Percentiles rank a stretch among this genome's conserved stretches.
phyloP scores from a whole-genome alignment of 2,329 filamentous ascomycete genomes.

The Ophioceras dolichostomum region DNA sequence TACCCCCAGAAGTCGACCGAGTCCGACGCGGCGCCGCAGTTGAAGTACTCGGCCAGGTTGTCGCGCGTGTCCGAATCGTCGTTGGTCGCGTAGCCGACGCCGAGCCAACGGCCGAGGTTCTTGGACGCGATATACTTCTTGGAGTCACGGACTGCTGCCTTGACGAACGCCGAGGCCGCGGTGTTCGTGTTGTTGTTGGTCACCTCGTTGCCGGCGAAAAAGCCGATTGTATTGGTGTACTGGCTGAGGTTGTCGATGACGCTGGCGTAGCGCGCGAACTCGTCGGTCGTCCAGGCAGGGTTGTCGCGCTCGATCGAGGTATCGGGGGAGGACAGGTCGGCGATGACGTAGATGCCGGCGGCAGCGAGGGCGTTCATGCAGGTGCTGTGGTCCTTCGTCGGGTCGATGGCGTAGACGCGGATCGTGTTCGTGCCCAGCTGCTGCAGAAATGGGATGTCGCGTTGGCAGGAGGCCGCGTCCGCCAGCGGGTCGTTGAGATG shows the following conservation, averaged over 20 bases:
- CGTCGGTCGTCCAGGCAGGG: conserved; percentile 54
- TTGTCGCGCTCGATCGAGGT: conserved; percentile 57
- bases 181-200: conserved; percentile 66
- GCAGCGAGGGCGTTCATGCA: conserved; percentile 61
- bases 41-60: conserved; percentile 62
- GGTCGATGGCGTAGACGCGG: conserved; percentile 67
- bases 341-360: conserved; percentile 67
- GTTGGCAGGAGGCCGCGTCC: conserved; percentile 47
- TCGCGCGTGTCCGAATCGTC: conserved; percentile 62
- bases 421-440: conserved; percentile 62
- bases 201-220: conserved; percentile 76
- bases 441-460: conserved; percentile 57
- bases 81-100: conserved; percentile 70
- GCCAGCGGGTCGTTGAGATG: conserved; percentile 58
- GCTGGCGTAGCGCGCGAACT: conserved; percentile 57
- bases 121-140: conserved; percentile 67
- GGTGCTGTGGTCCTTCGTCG: conserved; percentile 48
- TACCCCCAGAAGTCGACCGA: conserved; percentile 76
- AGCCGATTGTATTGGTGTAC: conserved; percentile 67
- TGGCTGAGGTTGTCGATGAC: conserved; percentile 58
- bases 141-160: conserved; percentile 68
- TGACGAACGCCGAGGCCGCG: conserved; percentile 63
- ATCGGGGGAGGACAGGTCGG: conserved; percentile 59
- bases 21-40: conserved; percentile 48
- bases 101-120: conserved; percentile 52